Percentiles rank a stretch among this genome's conserved stretches.
Conservation (phyloP, 2,329 filamentous ascomycete genomes). For the Exophiala xenobiotica region DNA sequence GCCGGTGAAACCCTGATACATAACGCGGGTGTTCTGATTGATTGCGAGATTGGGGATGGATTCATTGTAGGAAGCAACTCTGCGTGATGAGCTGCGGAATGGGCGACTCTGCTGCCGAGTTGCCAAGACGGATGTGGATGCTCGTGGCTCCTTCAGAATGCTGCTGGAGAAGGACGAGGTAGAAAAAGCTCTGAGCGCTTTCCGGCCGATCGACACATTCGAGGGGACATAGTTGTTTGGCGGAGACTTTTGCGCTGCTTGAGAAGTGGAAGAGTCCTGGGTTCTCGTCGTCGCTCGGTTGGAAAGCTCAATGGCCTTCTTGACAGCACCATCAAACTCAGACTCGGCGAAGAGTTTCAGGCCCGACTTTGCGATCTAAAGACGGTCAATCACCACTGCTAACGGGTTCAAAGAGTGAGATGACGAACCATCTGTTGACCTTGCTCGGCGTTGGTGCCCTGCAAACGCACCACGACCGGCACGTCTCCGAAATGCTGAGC, state of each 20-base stretch:
- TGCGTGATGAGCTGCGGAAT: background rate
- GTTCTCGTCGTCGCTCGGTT: background rate
- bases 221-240: background rate
- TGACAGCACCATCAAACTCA: background rate
- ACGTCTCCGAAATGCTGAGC: conserved; percentile 40
- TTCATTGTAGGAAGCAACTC: background rate
- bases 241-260: too few species aligned
- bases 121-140: background rate
- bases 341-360: background rate
- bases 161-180: background rate
- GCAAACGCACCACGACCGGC: conserved; percentile 49
- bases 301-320: background rate
- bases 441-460: conserved; percentile 48
- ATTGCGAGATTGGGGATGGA: background rate
- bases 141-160: background rate
- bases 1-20: conserved; percentile 5
- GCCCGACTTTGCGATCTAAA: background rate
- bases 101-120: background rate
- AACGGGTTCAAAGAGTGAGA: too few species aligned
- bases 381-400: background rate
- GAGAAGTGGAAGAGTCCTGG: too few species aligned
- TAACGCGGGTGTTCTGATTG: background rate
- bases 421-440: conserved; percentile 46
- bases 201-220: background rate
- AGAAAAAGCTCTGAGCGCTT: background rate